Conservation (phyloP, 305 asterid genomes). For the Rubia tinctorum region DNA sequence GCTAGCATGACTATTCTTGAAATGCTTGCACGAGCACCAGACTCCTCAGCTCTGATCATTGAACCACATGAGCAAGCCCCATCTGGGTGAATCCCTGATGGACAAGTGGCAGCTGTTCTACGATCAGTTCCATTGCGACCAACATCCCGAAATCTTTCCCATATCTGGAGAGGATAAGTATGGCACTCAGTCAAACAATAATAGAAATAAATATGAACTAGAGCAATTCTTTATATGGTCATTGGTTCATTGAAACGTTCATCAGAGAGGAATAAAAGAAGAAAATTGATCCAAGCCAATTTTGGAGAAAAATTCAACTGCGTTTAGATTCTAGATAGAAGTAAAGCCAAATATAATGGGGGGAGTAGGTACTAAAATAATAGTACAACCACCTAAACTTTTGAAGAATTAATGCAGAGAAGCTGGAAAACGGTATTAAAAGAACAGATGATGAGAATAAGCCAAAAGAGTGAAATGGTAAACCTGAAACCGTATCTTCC, state of each 20-base stretch:
- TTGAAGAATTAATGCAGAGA: background rate
- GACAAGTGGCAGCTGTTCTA: conserved; percentile 49
- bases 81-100: conserved; percentile 68
- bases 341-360: background rate
- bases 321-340: background rate
- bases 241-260: background rate
- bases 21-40: conserved; percentile 67
- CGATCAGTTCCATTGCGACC: conserved; percentile 41
- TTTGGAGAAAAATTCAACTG: background rate
- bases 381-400: background rate
- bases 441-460: background rate
- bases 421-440: conserved; percentile 4
- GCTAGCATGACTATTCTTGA: conserved; percentile 91
- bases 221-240: background rate
- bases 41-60: conserved; percentile 56
- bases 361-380: background rate
- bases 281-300: background rate
- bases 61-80: conserved; percentile 78
- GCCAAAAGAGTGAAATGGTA: background rate
- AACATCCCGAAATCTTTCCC: conserved; percentile 59
- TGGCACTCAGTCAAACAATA: conserved; percentile 14
- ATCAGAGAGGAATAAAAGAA: background rate
- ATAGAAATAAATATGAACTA: background rate
- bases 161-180: conserved; percentile 40
- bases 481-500: background rate